phyloP scores from a whole-genome alignment of 768 basidiomycete species.

The Lactifluus echinatus region DNA sequence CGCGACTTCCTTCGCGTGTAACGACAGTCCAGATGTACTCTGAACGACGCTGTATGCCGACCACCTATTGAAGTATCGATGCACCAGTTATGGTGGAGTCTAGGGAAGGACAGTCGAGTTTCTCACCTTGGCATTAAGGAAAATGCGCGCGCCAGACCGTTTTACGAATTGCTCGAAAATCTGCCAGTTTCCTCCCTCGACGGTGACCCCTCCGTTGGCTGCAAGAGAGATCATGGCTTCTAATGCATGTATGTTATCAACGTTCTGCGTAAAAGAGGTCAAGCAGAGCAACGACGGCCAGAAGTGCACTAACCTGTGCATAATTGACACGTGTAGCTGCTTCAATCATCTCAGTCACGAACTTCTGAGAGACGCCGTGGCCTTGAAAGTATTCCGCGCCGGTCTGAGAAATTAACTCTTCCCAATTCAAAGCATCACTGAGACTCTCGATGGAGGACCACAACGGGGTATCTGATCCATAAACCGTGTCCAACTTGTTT shows the following conservation, averaged over 20 bases:
- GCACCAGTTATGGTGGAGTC: not conserved
- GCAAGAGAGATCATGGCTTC: constrained; percentile 68
- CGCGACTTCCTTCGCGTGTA: constrained; percentile 32
- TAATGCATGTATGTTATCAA: constrained; percentile 65
- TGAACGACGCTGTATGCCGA: constrained; percentile 23
- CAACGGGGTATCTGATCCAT: constrained; percentile 42
- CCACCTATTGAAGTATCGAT: constrained; percentile 34
- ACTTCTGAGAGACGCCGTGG: constrained; percentile 47
- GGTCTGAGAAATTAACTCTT: constrained; percentile 36
- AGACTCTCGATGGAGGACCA: constrained; percentile 47
- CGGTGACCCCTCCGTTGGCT: constrained; percentile 51
- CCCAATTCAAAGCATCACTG: constrained; percentile 20
- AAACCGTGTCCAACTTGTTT: constrained; percentile 43
- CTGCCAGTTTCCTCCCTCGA: constrained; percentile 75
- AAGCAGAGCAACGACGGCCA: not conserved
- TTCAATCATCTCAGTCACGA: constrained; percentile 62
- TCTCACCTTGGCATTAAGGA: constrained; percentile 60
- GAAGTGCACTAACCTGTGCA: constrained; percentile 43
- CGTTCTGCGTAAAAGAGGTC: constrained; percentile 37
- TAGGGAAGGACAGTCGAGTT: not conserved
- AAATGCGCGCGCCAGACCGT: constrained; percentile 56
- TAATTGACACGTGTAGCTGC: constrained; percentile 76
- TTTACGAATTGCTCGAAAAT: constrained; percentile 79
- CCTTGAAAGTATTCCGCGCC: constrained; percentile 45
- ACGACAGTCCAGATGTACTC: constrained; percentile 43